phyloP scores from a whole-genome alignment of 805 yeast species.

The Yarrowia osloensis region DNA sequence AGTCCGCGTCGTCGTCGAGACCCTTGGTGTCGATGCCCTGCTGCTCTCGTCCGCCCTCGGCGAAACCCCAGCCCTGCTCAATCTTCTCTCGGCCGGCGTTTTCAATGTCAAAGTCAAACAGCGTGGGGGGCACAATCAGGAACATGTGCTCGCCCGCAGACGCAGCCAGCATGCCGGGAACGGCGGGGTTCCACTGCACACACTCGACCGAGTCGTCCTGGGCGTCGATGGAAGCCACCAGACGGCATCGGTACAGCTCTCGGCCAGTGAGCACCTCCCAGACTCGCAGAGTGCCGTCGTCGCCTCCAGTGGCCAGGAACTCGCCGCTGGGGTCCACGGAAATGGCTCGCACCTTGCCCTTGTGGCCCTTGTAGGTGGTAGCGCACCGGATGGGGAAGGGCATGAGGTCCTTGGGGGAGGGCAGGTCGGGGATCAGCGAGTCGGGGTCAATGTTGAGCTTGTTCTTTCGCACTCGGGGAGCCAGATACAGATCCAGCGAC shows the following conservation, averaged over 20 bases:
- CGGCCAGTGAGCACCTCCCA: slow-evolving; percentile 98
- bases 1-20: slow-evolving; percentile 42
- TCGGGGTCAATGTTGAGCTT: slow-evolving; percentile 95
- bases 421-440: slow-evolving; percentile 90
- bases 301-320: slow-evolving; percentile 97
- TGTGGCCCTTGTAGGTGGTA: slow-evolving; percentile 80
- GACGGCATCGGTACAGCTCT: slow-evolving; percentile 65
- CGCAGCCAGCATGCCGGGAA: slow-evolving; percentile 73
- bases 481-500: slow-evolving; percentile 87
- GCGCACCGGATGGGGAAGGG: slow-evolving; percentile 95
- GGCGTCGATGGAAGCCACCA: slow-evolving; percentile 44
- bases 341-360: slow-evolving; percentile 75
- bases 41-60: slow-evolving; percentile 43
- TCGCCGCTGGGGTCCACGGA: slow-evolving; percentile 86
- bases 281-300: slow-evolving; percentile 92
- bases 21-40: slow-evolving; percentile 39
- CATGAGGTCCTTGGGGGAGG: slow-evolving; percentile 92
- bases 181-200: slow-evolving; percentile 85
- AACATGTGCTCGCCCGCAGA: slow-evolving; percentile 79
- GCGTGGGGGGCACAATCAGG: slow-evolving; percentile 76
- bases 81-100: slow-evolving; percentile 74
- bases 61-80: slow-evolving; percentile 92
- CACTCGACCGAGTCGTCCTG: slow-evolving; percentile 76
- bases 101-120: slow-evolving; percentile 85
- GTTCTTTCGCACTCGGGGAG: slow-evolving; percentile 92